These are phyloP conservation scores for Pythium phragmitis DNA, from an alignment of 352 stramenopile species.

Conservation along the genomic window DNA sequence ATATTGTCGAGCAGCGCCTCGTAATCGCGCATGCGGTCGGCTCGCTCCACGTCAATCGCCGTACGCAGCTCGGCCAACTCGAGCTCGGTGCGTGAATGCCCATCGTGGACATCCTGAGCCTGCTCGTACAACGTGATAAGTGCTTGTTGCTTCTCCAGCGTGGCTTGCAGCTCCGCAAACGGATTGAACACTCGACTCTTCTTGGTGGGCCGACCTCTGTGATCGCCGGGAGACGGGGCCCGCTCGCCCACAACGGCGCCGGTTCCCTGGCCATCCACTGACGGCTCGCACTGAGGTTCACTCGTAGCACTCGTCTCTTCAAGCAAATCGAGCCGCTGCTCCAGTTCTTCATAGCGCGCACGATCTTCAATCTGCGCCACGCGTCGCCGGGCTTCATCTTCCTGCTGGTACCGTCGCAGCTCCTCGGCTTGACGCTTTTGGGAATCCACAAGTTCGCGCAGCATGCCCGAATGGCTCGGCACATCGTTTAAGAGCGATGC, in stretches of 20 bases:
- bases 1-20: conserved; percentile 12
- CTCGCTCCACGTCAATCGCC: conserved; percentile 11
- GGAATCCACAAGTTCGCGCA: background rate
- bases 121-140: conserved; percentile 18
- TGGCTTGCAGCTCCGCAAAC: conserved; percentile 15
- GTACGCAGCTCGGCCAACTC: conserved; percentile 18
- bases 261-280: background rate
- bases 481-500: conserved; percentile 5
- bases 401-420: conserved; percentile 14
- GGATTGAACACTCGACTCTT: conserved; percentile 7
- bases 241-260: background rate
- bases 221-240: background rate
- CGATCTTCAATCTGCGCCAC: conserved; percentile 11
- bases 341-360: background rate
- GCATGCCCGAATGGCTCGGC: background rate
- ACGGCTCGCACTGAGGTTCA: conserved; percentile 4
- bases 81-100: conserved; percentile 9
- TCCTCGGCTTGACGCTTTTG: conserved; percentile 16
- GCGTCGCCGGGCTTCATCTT: conserved; percentile 9
- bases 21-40: conserved; percentile 9
- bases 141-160: conserved; percentile 15
- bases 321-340: conserved; percentile 8
- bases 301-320: background rate
- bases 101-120: conserved; percentile 8
- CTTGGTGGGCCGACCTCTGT: background rate